These are phyloP conservation scores for Solanum lignicaule DNA, from an alignment of 257 asterid species.

Conservation along the genomic window DNA sequence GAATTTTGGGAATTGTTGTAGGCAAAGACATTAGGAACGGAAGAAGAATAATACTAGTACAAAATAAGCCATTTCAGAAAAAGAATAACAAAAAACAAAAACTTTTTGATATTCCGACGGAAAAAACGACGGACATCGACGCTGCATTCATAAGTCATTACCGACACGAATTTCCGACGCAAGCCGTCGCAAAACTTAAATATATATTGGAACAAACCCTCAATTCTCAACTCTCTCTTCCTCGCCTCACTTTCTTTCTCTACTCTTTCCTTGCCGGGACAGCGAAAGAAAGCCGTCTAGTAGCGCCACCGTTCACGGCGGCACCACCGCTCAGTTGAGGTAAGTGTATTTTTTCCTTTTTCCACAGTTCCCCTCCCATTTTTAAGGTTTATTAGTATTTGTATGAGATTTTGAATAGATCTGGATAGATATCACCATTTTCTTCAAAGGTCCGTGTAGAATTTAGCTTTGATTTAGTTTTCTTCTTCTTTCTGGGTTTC, in stretches of 20 bases:
- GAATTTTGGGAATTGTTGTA: neutral
- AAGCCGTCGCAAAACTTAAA: neutral
- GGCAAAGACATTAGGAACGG: too few relatives aligned
- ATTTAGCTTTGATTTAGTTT: neutral
- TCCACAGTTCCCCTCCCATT: neutral
- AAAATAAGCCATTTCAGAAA: too few relatives aligned
- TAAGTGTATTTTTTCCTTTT: neutral
- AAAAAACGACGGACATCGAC: neutral
- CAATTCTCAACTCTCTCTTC: neutral
- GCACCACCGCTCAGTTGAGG: neutral
- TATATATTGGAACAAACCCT: neutral
- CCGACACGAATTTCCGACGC: neutral
- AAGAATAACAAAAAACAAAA: too few relatives aligned
- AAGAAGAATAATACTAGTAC: too few relatives aligned
- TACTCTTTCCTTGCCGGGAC: too few relatives aligned
- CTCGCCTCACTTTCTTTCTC: neutral
- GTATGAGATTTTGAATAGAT: neutral
- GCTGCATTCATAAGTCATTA: neutral
- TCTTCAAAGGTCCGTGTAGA: neutral
- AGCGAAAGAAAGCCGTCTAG: neutral
- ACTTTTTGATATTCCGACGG: too few relatives aligned
- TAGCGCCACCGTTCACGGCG: neutral
- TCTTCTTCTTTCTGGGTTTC: neutral
- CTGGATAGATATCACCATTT: neutral
- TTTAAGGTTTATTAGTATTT: neutral